A percentile compares a stretch with the other conserved stretches of the same genome.
Conservation (phyloP, 1,284 basidiomycete genomes). For the Porodaedalea pini region DNA sequence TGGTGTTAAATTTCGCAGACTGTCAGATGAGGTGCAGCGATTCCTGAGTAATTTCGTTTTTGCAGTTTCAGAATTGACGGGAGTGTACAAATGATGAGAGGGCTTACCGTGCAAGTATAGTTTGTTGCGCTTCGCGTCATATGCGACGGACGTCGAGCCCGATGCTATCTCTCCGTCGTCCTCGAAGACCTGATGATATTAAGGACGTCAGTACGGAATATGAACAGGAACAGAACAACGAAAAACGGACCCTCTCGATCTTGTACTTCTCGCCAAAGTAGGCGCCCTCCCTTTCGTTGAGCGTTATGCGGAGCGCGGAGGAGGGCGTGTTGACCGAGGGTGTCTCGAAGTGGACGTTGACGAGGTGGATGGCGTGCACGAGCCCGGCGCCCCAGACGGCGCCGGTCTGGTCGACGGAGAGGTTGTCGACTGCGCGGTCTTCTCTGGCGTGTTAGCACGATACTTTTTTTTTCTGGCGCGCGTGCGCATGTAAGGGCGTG, state of each 20-base stretch:
- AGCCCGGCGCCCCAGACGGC: constrained; percentile 56
- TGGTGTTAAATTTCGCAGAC: constrained; percentile 25
- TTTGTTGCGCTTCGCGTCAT: constrained; percentile 44
- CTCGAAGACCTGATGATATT: constrained; percentile 50
- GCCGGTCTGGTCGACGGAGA: constrained; percentile 53
- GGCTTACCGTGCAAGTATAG: constrained; percentile 56
- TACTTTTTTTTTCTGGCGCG: too few species aligned
- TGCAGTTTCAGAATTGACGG: constrained; percentile 3
- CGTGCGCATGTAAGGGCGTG: too few species aligned
- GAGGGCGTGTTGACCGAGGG: constrained; percentile 40
- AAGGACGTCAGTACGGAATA: constrained; percentile 14
- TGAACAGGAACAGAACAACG: neutral
- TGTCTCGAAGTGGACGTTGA: constrained; percentile 37
- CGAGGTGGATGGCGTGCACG: constrained; percentile 24
- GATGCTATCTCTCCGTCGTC: constrained; percentile 54
- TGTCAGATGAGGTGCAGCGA: constrained; percentile 33
- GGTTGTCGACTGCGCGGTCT: constrained; percentile 54
- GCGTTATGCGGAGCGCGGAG: constrained; percentile 48
- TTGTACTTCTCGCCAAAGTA: constrained; percentile 65
- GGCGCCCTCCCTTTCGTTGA: constrained; percentile 45
- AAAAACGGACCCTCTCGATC: constrained; percentile 48
- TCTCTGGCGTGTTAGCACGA: too few species aligned
- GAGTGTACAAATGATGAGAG: neutral
- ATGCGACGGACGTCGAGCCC: constrained; percentile 50
- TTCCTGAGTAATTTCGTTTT: constrained; percentile 23